phyloP scores from a whole-genome alignment of 2,329 filamentous ascomycete species.

The Colletotrichum zoysiae region DNA sequence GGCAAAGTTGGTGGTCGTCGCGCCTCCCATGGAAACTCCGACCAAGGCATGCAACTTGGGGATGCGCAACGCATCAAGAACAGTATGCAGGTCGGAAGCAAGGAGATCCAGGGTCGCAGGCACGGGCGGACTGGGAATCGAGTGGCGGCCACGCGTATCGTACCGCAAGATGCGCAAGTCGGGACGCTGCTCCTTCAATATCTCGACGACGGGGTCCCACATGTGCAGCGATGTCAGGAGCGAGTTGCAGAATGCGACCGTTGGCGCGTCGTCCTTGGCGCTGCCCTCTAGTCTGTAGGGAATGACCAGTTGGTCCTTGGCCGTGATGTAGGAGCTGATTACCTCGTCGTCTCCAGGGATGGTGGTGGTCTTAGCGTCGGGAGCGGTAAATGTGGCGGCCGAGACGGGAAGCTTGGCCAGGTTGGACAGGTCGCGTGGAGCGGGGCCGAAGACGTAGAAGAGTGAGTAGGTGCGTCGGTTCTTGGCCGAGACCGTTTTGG shows the following conservation, averaged over 20 bases:
- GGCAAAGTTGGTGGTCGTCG: constrained; percentile 79
- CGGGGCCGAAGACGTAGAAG: constrained; percentile 84
- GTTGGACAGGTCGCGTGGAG: constrained; percentile 74
- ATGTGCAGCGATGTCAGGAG: constrained; percentile 83
- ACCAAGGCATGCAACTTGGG: constrained; percentile 74
- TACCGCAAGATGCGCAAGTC: constrained; percentile 82
- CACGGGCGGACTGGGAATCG: constrained; percentile 59
- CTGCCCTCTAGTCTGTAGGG: constrained; percentile 84
- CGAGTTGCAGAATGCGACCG: constrained; percentile 83
- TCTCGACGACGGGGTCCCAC: constrained; percentile 80
- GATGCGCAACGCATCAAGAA: constrained; percentile 79
- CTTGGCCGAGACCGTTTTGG: constrained; percentile 68
- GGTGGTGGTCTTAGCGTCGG: constrained; percentile 69
- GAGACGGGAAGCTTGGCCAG: constrained; percentile 63
- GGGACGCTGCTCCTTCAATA: constrained; percentile 70
- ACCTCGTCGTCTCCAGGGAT: constrained; percentile 61
- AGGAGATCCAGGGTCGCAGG: constrained; percentile 74
- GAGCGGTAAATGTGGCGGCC: constrained; percentile 63
- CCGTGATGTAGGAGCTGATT: constrained; percentile 76
- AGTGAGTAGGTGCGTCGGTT: constrained; percentile 74
- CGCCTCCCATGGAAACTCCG: constrained; percentile 86
- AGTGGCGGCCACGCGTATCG: constrained; percentile 77
- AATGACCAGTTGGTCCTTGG: constrained; percentile 75
- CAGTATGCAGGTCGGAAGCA: constrained; percentile 72
- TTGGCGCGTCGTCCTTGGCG: constrained; percentile 73